These are phyloP conservation scores for Apiotrichum veenhuisii DNA, from an alignment of 1,284 basidiomycete species.

Conservation along the genomic window DNA sequence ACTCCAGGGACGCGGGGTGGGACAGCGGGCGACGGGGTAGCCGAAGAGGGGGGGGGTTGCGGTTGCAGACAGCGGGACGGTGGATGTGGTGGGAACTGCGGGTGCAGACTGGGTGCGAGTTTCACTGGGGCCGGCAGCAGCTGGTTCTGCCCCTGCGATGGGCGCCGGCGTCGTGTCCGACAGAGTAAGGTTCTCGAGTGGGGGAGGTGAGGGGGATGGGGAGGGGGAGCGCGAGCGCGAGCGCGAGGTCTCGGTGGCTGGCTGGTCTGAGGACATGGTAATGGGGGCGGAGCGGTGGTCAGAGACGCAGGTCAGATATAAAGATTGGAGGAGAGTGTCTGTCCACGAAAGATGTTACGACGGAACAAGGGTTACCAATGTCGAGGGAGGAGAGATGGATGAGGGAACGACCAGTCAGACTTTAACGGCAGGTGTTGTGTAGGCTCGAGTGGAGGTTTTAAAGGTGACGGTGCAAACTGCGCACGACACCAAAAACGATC, in stretches of 20 bases:
- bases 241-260: neutral
- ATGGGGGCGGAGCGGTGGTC: neutral
- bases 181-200: neutral
- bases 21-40: neutral
- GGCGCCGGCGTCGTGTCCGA: neutral
- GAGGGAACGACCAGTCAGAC: too few relatives aligned
- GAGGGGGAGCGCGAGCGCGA: too few relatives aligned
- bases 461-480: too few relatives aligned
- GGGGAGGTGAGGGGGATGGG: neutral
- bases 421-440: too few relatives aligned
- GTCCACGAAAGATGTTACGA: too few relatives aligned
- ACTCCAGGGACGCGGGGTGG: neutral
- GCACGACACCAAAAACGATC: too few relatives aligned
- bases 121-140: neutral
- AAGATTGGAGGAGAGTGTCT: too few relatives aligned
- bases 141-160: neutral
- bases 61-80: neutral
- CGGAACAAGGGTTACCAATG: too few relatives aligned
- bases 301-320: too few relatives aligned
- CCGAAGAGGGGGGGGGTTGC: neutral
- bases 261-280: neutral
- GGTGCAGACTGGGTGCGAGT: neutral
- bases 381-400: too few relatives aligned
- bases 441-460: neutral
- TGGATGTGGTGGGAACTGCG: neutral